phyloP scores from a whole-genome alignment of 2,329 filamentous ascomycete species.

The Nigrospora sphaerica region DNA sequence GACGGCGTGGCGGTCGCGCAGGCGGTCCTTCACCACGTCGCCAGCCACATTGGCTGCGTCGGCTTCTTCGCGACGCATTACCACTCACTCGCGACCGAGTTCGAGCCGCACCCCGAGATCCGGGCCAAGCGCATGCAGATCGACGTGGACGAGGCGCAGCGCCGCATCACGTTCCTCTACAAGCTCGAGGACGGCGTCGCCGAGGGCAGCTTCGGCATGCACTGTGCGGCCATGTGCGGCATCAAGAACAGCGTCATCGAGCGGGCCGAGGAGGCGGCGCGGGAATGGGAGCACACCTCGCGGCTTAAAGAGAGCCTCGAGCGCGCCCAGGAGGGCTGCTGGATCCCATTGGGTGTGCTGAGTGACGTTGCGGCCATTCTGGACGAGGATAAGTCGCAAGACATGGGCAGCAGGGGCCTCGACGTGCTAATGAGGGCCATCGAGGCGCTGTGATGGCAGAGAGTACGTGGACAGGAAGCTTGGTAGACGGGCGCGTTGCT shows the following conservation, averaged over 20 bases:
- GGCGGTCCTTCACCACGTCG: constrained; percentile 92
- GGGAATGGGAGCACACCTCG: constrained; percentile 92
- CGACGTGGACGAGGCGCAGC: constrained; percentile 75
- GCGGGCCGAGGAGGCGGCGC: constrained; percentile 79
- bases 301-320: constrained; percentile 83
- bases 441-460: constrained; percentile 39
- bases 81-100: constrained; percentile 87
- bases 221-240: constrained; percentile 97
- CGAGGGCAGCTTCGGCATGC: constrained; percentile 97
- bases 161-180: constrained; percentile 94
- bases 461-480: background rate
- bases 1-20: constrained; percentile 96
- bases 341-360: constrained; percentile 76
- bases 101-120: constrained; percentile 83
- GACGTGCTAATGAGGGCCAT: constrained; percentile 56
- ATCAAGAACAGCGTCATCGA: constrained; percentile 79
- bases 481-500: too few relatives aligned
- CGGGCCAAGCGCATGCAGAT: constrained; percentile 87
- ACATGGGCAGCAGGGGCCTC: constrained; percentile 43
- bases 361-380: constrained; percentile 82
- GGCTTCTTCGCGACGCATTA: constrained; percentile 99
- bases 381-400: constrained; percentile 41
- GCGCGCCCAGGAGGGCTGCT: constrained; percentile 68
- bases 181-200: constrained; percentile 89
- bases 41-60: constrained; percentile 84